phyloP scores from a whole-genome alignment of 768 basidiomycete species.

The Suillus hirtellus region DNA sequence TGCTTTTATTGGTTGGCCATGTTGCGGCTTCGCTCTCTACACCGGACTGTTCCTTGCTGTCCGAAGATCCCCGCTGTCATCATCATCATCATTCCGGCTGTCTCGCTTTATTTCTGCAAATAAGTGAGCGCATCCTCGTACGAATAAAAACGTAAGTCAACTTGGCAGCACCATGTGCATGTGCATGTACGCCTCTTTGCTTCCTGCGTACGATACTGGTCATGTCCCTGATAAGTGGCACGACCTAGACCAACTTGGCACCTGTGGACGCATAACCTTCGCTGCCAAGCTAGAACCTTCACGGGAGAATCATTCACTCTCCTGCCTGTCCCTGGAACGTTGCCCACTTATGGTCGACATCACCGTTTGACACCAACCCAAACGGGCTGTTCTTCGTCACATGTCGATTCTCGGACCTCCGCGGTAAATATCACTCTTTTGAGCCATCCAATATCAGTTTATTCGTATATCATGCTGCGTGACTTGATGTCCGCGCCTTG shows the following conservation, averaged over 20 bases:
- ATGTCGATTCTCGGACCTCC: neutral
- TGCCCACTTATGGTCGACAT: neutral
- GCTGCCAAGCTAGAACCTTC: neutral
- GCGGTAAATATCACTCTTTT: neutral
- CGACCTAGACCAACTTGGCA: too few relatives aligned
- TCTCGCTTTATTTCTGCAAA: too few relatives aligned
- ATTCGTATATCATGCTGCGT: too few relatives aligned
- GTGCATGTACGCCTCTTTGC: too few relatives aligned
- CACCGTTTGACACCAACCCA: neutral
- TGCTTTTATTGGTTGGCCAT: neutral
- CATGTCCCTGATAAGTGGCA: neutral
- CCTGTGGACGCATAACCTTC: neutral
- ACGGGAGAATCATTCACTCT: neutral
- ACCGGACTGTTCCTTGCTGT: neutral
- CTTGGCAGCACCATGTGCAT: too few relatives aligned
- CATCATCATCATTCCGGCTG: neutral
- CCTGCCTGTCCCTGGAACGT: neutral
- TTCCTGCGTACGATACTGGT: neutral
- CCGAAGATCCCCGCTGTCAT: neutral
- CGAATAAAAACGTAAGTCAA: neutral
- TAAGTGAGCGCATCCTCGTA: neutral
- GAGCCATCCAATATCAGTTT: neutral
- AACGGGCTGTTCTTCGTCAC: too few relatives aligned
- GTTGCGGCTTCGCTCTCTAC: neutral
- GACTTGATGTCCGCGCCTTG: too few relatives aligned